Conservation (phyloP, 306 rosid species). For the Prunus persica region Prunus_persica_NCBIv2 NC_034015.1:8353501-8354000, state of each 20-base stretch:
- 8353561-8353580: conserved; percentile 1
- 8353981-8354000: background rate
- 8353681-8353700: too few relatives aligned
- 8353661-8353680: too few relatives aligned
- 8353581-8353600: background rate
- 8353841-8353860: background rate
- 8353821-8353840: too few relatives aligned
- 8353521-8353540: background rate
- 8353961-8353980: background rate
- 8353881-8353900: background rate
- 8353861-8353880: background rate
- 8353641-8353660: too few relatives aligned
- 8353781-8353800: too few relatives aligned
- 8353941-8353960: background rate
- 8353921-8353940: background rate
- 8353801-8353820: too few relatives aligned
- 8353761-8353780: too few relatives aligned
- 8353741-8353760: too few relatives aligned
- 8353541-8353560: background rate
- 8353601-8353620: background rate
- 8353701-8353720: too few relatives aligned
- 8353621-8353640: background rate
- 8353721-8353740: too few relatives aligned
- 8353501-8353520: background rate
- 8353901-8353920: background rate